A percentile compares a stretch with the other conserved stretches of the same genome.
These are phyloP conservation scores for Picocystis salinarum DNA, from an alignment of 139 green algal species.

Conservation along the genomic window DNA sequence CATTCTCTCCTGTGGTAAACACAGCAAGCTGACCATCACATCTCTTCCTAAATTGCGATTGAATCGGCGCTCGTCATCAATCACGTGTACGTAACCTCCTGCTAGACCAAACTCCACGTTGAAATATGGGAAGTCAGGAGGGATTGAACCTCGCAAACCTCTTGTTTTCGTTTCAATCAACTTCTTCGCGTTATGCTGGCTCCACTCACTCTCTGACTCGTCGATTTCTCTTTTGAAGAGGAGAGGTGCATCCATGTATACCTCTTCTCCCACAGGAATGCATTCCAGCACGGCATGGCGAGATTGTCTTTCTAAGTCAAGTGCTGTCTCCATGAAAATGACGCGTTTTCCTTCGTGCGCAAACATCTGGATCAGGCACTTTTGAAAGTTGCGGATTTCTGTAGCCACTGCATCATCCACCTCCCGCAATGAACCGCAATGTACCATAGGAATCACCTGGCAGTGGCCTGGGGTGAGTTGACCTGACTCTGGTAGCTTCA, in stretches of 20 bases:
- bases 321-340: slow-evolving; percentile 80
- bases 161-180: slow-evolving; percentile 67
- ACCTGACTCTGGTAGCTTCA: slow-evolving; percentile 47
- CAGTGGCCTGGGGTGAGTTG: slow-evolving; percentile 64
- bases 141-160: slow-evolving; percentile 68
- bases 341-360: slow-evolving; percentile 17
- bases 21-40: slow-evolving; percentile 43
- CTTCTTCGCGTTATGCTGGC: slow-evolving; percentile 71
- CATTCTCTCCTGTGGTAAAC: slow-evolving; percentile 51
- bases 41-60: slow-evolving; percentile 46
- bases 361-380: slow-evolving; percentile 72
- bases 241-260: slow-evolving; percentile 10
- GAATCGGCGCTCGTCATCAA: slow-evolving; percentile 79
- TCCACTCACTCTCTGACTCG: slow-evolving; percentile 81
- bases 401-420: slow-evolving; percentile 60
- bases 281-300: slow-evolving; percentile 66
- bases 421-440: slow-evolving; percentile 8
- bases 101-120: slow-evolving; percentile 50
- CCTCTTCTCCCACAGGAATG: slow-evolving; percentile 39
- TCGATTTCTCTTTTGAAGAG: slow-evolving; percentile 44
- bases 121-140: slow-evolving; percentile 88
- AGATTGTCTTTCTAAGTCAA: slow-evolving; percentile 22
- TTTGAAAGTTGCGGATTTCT: slow-evolving; percentile 97
- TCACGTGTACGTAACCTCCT: slow-evolving; percentile 70
- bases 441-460: slow-evolving; percentile 41